Evolutionary conservation across 345 rosid genomes (phyloP), one percentile per base, ranked within the genome.

Genomic region (Pistacia integerrima): DNA sequence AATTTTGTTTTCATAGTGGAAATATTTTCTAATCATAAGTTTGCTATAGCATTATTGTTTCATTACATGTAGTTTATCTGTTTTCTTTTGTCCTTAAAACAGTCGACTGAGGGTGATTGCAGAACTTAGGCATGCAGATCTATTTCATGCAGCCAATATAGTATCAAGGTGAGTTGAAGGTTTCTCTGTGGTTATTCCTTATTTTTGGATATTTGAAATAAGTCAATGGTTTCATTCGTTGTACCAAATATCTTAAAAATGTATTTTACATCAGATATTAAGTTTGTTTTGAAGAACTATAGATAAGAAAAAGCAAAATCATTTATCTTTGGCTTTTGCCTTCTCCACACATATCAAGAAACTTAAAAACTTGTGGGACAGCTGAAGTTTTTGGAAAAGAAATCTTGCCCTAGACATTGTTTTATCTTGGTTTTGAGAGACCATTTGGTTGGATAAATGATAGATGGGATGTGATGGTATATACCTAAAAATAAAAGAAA

Each of bases 61-160:
- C 25, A 41, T 25, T 62, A 28, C 38, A 11, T 61, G 20, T 52
- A 58, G 28, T 65, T 69, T 52, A 76, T 78, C 69, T 75, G 58
- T 67, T 38, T 20, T 38, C 70, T 78, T 67, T 48, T 63, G 79
- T 20, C 76, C 71, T 36, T 76, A 65, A 63, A 72, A 60, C 92
- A 94, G 99, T 78, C 96, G 97, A 60, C 82, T 97, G 83, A 90
- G 97, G 86, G 99, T 92, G 63, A 91, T 97, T 80, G 99, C 98
- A 70, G 98, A 97, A 75, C 91, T 90, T 74, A 85, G 96, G 84
- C 99, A 92, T 78, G 97, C 91, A 74, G 99, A 94, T 88, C 80
- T 92, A 75, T 97, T 97, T 81, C 99, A 94, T 88, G 89, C 99
- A 58, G 97, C 98, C 78, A 97, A 97, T 86, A 94, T 97, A 78